Evolutionary conservation across 2,329 filamentous ascomycete genomes (phyloP).

Genomic region (Penicillium oxalicum): DNA sequence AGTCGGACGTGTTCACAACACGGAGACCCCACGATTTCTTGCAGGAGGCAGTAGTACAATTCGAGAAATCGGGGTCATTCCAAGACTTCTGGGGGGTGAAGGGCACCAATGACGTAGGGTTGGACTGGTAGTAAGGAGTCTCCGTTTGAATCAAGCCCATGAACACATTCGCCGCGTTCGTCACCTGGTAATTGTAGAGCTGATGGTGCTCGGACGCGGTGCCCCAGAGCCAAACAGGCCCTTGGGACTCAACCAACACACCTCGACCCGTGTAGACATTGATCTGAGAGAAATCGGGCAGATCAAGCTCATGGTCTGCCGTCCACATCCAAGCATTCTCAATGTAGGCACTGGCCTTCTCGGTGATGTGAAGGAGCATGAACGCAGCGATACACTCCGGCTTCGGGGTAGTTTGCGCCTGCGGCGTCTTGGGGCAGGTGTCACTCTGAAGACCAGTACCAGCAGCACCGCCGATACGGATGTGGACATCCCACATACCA

Average conservation of each 20-base stretch:
- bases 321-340: constrained; percentile 93
- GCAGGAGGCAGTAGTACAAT: constrained; percentile 53
- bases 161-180: constrained; percentile 70
- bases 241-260: constrained; percentile 70
- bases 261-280: constrained; percentile 83
- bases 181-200: constrained; percentile 76
- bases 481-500: constrained; percentile 93
- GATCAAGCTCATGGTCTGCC: constrained; percentile 83
- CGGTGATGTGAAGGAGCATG: constrained; percentile 53
- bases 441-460: constrained; percentile 77
- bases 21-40: constrained; percentile 74
- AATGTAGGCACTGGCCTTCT: constrained; percentile 61
- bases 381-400: constrained; percentile 68
- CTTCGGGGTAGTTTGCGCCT: constrained; percentile 55
- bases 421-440: constrained; percentile 71
- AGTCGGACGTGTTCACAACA: constrained; percentile 59
- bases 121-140: constrained; percentile 78
- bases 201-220: constrained; percentile 59
- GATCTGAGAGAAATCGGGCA: constrained; percentile 59
- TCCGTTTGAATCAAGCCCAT: constrained; percentile 83
- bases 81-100: constrained; percentile 32
- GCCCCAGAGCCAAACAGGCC: constrained; percentile 76
- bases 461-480: constrained; percentile 80
- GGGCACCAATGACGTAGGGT: constrained; percentile 61
- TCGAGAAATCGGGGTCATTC: constrained; percentile 59